Conservation (phyloP, 176 grass and related monocot species). For the Alopecurus myosuroides region DNA sequence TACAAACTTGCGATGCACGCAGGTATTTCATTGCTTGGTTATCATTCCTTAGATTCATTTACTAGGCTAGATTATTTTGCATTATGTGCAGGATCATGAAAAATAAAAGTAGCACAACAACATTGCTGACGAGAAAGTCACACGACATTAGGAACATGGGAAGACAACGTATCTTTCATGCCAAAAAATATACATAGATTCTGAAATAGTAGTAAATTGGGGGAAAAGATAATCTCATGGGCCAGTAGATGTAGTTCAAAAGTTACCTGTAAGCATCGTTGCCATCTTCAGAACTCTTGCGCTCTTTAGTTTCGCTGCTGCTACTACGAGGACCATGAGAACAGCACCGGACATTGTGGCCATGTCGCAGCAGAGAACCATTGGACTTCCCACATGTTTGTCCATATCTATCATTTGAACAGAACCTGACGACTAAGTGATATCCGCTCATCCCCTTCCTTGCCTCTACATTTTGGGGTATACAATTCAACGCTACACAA, state of each 20-base stretch:
- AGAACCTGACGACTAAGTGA: slow-evolving; percentile 25
- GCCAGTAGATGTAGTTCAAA: background rate
- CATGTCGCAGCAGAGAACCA: slow-evolving; percentile 11
- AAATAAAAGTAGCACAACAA: background rate
- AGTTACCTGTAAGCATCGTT: slow-evolving; percentile 45
- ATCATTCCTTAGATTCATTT: background rate
- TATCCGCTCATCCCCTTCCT: slow-evolving; percentile 38
- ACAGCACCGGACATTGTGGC: slow-evolving; percentile 22
- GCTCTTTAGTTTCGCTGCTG: slow-evolving; percentile 47
- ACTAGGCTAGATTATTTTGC: background rate
- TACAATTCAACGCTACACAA: slow-evolving; percentile 23
- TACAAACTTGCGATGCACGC: background rate
- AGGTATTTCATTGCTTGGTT: background rate
- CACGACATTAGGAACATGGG: background rate
- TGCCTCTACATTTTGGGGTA: slow-evolving; percentile 27
- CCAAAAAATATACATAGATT: background rate
- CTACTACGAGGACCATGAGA: slow-evolving; percentile 41
- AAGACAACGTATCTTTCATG: background rate
- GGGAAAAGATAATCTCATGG: background rate
- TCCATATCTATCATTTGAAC: slow-evolving; percentile 29
- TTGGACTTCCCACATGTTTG: slow-evolving; percentile 18
- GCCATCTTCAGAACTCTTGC: slow-evolving; percentile 31
- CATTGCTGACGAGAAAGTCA: background rate
- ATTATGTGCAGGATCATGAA: no score
- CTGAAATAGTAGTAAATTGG: background rate